Percentiles rank a stretch among this genome's conserved stretches.
Conservation (phyloP, 2,329 filamentous ascomycete genomes). For the Aspergillus ustus region DNA sequence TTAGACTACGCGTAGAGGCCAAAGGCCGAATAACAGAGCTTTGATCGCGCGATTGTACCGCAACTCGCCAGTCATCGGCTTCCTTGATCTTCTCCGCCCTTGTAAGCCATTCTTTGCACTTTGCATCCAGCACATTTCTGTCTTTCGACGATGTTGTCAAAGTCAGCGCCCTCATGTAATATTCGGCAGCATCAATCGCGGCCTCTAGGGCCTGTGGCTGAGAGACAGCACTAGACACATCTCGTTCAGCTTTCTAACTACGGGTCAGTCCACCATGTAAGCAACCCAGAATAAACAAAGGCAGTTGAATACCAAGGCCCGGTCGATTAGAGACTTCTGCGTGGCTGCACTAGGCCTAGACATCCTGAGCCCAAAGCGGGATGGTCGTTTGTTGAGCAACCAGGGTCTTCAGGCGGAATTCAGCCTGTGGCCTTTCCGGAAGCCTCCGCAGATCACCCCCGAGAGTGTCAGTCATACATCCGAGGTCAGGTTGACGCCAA, state of each 20-base stretch:
- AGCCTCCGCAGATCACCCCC: constrained; percentile 19
- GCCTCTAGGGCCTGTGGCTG: constrained; percentile 71
- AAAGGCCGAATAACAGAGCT: constrained; percentile 50
- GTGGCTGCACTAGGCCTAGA: constrained; percentile 32
- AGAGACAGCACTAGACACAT: constrained; percentile 55
- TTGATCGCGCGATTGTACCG: constrained; percentile 23
- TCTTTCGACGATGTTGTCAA: constrained; percentile 66
- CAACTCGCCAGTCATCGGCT: constrained; percentile 36
- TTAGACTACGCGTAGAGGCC: constrained; percentile 62
- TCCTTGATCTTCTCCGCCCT: constrained; percentile 77
- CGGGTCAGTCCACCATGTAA: constrained; percentile 29
- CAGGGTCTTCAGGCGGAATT: constrained; percentile 13
- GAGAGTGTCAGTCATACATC: constrained; percentile 16
- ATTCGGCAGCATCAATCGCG: constrained; percentile 76
- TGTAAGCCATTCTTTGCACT: constrained; percentile 71
- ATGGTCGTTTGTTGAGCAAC: constrained; percentile 14
- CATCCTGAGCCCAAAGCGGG: constrained; percentile 30
- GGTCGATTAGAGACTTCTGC: constrained; percentile 33
- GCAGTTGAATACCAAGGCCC: constrained; percentile 36
- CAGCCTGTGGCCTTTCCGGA: constrained; percentile 14
- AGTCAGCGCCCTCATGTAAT: constrained; percentile 76
- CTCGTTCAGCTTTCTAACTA: constrained; percentile 58
- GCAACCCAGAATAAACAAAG: neutral
- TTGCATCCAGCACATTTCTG: constrained; percentile 67
- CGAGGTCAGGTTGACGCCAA: constrained; percentile 20